Conservation (phyloP, 768 basidiomycete species). For the Macrocybe gigantea region DNA sequence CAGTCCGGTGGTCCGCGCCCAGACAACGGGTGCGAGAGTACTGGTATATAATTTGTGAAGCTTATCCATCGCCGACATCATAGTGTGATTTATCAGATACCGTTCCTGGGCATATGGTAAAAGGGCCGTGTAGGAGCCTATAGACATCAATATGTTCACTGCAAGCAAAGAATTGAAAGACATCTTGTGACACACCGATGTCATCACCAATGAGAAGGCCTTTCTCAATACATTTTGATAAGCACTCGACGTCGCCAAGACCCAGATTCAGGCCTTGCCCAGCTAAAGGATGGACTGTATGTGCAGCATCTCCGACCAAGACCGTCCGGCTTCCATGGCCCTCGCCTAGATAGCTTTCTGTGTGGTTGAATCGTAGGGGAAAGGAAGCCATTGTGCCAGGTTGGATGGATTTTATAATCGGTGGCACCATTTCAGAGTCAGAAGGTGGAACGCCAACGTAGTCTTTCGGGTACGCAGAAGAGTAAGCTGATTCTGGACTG, state of each 20-base stretch:
- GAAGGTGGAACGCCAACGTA: conserved; percentile 52
- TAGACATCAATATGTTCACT: not conserved
- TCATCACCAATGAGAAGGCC: conserved; percentile 67
- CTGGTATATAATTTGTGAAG: conserved; percentile 82
- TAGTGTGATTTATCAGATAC: conserved; percentile 80
- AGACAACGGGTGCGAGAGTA: conserved; percentile 65
- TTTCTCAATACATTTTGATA: conserved; percentile 58
- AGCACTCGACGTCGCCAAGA: conserved; percentile 75
- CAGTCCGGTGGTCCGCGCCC: conserved; percentile 81
- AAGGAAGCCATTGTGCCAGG: conserved; percentile 78
- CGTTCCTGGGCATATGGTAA: conserved; percentile 73
- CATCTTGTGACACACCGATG: conserved; percentile 50
- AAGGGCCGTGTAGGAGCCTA: conserved; percentile 74
- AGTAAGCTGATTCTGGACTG: conserved; percentile 55
- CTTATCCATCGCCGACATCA: conserved; percentile 84
- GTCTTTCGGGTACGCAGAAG: conserved; percentile 31
- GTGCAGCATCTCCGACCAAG: conserved; percentile 93
- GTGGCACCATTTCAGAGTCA: conserved; percentile 64
- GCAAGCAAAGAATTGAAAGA: not conserved
- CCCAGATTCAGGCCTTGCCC: conserved; percentile 96
- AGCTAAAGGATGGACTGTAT: conserved; percentile 90
- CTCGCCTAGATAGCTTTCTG: conserved; percentile 80
- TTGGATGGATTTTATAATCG: conserved; percentile 68
- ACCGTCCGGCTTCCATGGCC: conserved; percentile 64
- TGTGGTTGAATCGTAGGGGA: conserved; percentile 83